Base-by-base conservation (phyloP, 257 asterid genomes). In the Lycium barbarum region DNA sequence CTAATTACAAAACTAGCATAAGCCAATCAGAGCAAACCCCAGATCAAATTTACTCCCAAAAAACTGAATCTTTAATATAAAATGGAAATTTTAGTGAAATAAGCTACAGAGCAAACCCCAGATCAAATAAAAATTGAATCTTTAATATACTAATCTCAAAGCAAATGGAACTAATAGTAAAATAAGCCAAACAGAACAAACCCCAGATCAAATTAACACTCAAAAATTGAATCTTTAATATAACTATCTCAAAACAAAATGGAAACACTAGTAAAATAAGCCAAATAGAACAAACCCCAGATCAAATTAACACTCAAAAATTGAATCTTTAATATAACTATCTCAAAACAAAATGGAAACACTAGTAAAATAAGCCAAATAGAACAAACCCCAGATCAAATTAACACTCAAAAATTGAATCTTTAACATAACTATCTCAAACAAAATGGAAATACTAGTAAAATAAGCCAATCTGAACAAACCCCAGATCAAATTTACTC, bases 341-440 rank as follows among this genome's bases (percentile, higher is more conserved):
- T 4, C 35, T 17, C 33, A 26, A 26, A 26, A 26, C 33, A 26
- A 26, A 26, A 26, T 26, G 1, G 1, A 26, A 26, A 26, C 33
- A n/a, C n/a, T n/a, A n/a, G n/a, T n/a, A n/a, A 38, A 68, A 15
- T 9, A 68, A 38, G 33, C 79, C 0, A 72, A 72, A 4, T 17
- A 18, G 14, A 82, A 54, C 55, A 47, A 81, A 81, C 17, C 17
- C 73, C 84, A 61, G 9, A 26, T 71, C 79, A 18, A 43, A 71
- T 71, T 40, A 3, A 17, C 35, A 0, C 33, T 7, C 11, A 36
- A 70, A 80, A 6, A 36, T 0, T 54, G 73, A 3, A 85, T 3
- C 53, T 22, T 9, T 7, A 38, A 35, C 17, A 67, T 2, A 15
- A 38, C 4, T 11, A 70, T 38, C 45, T 40, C 45, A 17, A 40